phyloP scores from a whole-genome alignment of 1,139 yeast genomes.

The Barnettozyma hawaiiensis region DNA sequence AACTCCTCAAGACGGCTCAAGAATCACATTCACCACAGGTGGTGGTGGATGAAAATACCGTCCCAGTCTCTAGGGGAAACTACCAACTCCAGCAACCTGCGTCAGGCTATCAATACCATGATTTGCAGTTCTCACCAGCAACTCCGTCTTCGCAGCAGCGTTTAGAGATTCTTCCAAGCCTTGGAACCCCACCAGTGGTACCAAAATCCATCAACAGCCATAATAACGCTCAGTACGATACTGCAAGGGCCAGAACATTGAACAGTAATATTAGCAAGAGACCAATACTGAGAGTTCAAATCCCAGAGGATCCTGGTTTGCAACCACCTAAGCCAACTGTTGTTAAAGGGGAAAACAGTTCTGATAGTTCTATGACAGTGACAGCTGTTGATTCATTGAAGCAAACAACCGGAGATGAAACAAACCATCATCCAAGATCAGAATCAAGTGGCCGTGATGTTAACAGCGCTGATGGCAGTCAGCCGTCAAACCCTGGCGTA shows the following conservation, averaged over 20 bases:
- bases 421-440: slow-evolving; percentile 10
- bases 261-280: slow-evolving; percentile 26
- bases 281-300: slow-evolving; percentile 46
- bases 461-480: slow-evolving; percentile 12
- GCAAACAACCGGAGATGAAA: slow-evolving; percentile 2
- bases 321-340: slow-evolving; percentile 7
- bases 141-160: slow-evolving; percentile 12
- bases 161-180: slow-evolving; percentile 6
- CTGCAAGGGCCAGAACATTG: slow-evolving; percentile 13
- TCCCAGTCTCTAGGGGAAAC: slow-evolving; percentile 6
- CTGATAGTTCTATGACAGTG: slow-evolving; percentile 35
- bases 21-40: slow-evolving; percentile 1
- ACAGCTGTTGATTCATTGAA: slow-evolving; percentile 35
- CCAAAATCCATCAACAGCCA: slow-evolving; percentile 4
- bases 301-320: slow-evolving; percentile 7
- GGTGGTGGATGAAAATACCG: slow-evolving; percentile 1
- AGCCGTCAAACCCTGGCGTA: slow-evolving; percentile 14
- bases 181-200: slow-evolving; percentile 12
- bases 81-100: slow-evolving; percentile 3
- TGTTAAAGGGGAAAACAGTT: slow-evolving; percentile 1
- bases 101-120: slow-evolving; percentile 7
- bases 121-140: slow-evolving; percentile 12
- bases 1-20: not conserved
- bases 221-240: slow-evolving; percentile 9
- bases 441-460: slow-evolving; percentile 11